These are phyloP conservation scores for Raddia guianensis DNA, from an alignment of 176 grass and related monocot species.

Conservation along the genomic window DNA sequence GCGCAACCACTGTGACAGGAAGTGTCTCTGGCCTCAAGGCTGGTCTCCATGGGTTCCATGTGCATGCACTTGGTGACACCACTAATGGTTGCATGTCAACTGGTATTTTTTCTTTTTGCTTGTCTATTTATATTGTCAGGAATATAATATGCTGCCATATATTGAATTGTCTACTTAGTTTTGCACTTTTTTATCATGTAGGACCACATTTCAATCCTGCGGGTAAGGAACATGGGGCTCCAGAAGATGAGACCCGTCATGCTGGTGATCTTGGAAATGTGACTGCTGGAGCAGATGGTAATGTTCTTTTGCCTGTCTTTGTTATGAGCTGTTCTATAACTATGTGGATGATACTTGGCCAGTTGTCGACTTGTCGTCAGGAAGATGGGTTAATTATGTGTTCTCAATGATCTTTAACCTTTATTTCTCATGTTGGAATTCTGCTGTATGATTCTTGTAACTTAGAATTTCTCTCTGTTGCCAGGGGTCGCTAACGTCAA, in stretches of 20 bases:
- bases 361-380: neutral
- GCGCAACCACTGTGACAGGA: conserved; percentile 75
- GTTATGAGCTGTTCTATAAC: neutral
- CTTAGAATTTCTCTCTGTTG: conserved; percentile 18
- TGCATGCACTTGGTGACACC: conserved; percentile 94
- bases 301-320: neutral
- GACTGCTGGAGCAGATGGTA: conserved; percentile 70
- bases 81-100: conserved; percentile 98
- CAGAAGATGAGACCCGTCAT: conserved; percentile 67
- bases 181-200: conserved; percentile 11
- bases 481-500: conserved; percentile 48
- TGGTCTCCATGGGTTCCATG: conserved; percentile 87
- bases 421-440: neutral
- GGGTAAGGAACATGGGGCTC: conserved; percentile 79
- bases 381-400: neutral
- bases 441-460: neutral
- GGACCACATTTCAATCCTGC: conserved; percentile 88
- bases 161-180: conserved; percentile 17
- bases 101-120: conserved; percentile 46
- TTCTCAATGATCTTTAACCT: conserved; percentile 1
- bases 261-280: conserved; percentile 93
- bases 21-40: conserved; percentile 77
- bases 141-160: neutral
- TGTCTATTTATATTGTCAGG: neutral
- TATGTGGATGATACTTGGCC: neutral